A percentile compares a stretch with the other conserved stretches of the same genome.
These are phyloP conservation scores for Cicer pinnatifidum DNA, from an alignment of 306 rosid species.

Conservation along the genomic window DNA sequence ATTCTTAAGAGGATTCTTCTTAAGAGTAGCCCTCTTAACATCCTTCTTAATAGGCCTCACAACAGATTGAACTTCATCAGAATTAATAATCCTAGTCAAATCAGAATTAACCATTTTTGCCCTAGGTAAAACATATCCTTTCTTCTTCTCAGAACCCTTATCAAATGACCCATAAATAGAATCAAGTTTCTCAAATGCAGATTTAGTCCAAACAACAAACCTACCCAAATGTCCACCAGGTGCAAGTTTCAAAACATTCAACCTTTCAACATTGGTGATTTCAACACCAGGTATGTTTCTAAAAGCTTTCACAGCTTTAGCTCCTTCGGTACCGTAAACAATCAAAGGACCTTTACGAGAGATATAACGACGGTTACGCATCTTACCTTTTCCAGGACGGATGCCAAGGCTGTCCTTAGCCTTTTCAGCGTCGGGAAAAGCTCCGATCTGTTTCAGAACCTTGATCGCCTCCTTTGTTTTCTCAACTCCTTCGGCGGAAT, in stretches of 20 bases:
- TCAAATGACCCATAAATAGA: slow-evolving; percentile 16
- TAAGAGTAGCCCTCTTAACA: slow-evolving; percentile 1
- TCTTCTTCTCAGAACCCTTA: slow-evolving; percentile 17
- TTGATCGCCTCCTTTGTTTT: slow-evolving; percentile 39
- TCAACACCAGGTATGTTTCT: slow-evolving; percentile 25
- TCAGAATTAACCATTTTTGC: slow-evolving; percentile 9
- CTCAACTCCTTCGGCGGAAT: slow-evolving; percentile 68
- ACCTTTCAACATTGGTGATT: neutral
- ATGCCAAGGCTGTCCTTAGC: slow-evolving; percentile 66
- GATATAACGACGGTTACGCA: neutral
- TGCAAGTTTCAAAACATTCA: slow-evolving; percentile 20
- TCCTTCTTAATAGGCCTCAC: slow-evolving; percentile 30
- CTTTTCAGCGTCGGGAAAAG: slow-evolving; percentile 66
- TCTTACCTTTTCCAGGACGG: slow-evolving; percentile 9
- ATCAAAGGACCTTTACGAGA: neutral
- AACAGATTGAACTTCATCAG: slow-evolving; percentile 20
- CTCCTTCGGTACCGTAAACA: slow-evolving; percentile 4
- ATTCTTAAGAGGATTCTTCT: slow-evolving; percentile 33
- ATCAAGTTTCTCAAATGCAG: slow-evolving; percentile 19
- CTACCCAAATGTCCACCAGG: slow-evolving; percentile 27
- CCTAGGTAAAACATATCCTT: slow-evolving; percentile 21
- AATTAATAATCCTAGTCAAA: slow-evolving; percentile 24
- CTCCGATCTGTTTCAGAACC: slow-evolving; percentile 54
- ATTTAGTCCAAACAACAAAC: slow-evolving; percentile 23
- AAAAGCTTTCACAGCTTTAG: slow-evolving; percentile 1